phyloP scores from a whole-genome alignment of 768 basidiomycete genomes.

The Hortiboletus flavorubellus region DNA sequence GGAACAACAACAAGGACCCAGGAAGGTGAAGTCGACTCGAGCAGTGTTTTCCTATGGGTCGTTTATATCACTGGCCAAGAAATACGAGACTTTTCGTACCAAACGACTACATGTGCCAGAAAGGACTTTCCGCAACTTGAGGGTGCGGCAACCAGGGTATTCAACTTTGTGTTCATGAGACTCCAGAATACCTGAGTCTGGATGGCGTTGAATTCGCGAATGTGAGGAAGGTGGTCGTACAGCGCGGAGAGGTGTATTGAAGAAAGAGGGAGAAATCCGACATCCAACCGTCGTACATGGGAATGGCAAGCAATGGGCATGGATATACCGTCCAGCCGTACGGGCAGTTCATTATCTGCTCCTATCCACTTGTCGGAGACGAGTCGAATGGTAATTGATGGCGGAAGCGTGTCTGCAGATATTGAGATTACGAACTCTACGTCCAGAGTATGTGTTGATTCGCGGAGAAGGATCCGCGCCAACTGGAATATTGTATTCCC shows the following conservation, averaged over 20 bases:
- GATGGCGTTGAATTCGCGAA: slow-evolving; percentile 71
- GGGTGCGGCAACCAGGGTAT: slow-evolving; percentile 76
- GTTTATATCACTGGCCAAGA: slow-evolving; percentile 13
- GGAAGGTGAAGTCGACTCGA: slow-evolving; percentile 38
- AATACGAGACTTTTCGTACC: slow-evolving; percentile 47
- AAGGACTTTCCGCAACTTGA: slow-evolving; percentile 78
- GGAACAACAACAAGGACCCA: slow-evolving; percentile 68
- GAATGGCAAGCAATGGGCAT: slow-evolving; percentile 67
- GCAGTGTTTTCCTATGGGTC: slow-evolving; percentile 50
- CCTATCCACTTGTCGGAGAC: slow-evolving; percentile 94
- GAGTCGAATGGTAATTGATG: slow-evolving; percentile 69
- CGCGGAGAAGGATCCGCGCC: slow-evolving; percentile 67
- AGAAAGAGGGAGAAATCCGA: slow-evolving; percentile 69
- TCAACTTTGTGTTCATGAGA: slow-evolving; percentile 59
- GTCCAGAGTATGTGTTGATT: slow-evolving; percentile 54
- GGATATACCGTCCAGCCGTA: slow-evolving; percentile 63
- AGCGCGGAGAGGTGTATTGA: slow-evolving; percentile 45
- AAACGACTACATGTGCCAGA: slow-evolving; percentile 64
- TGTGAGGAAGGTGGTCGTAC: slow-evolving; percentile 40
- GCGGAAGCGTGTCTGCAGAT: slow-evolving; percentile 51
- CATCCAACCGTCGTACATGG: slow-evolving; percentile 61
- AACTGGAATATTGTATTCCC: slow-evolving; percentile 82
- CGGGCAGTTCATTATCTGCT: slow-evolving; percentile 68
- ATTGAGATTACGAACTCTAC: slow-evolving; percentile 83
- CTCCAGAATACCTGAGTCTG: slow-evolving; percentile 93